Evolutionary conservation across 2,329 filamentous ascomycete species (phyloP).

Genomic region (Botrytis aclada): DNA sequence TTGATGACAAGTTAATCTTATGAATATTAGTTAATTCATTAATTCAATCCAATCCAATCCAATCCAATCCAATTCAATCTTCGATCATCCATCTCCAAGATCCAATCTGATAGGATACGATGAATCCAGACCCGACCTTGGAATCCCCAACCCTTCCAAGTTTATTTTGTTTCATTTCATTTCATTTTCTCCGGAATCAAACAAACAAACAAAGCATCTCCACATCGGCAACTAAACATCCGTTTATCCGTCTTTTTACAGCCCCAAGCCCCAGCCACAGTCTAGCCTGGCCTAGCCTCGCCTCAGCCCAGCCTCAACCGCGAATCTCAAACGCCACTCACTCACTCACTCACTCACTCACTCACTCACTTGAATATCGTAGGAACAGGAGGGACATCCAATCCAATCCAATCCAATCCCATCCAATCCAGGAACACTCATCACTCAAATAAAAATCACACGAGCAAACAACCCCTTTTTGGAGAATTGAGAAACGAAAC

Average conservation of each 20-base stretch:
- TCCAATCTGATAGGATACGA: background rate
- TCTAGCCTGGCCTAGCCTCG: too few relatives aligned
- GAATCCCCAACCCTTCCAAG: background rate
- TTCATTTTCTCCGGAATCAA: too few relatives aligned
- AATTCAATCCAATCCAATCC: too few relatives aligned
- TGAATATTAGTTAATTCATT: too few relatives aligned
- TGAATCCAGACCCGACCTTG: too few relatives aligned
- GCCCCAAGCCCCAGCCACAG: background rate
- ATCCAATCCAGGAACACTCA: too few relatives aligned
- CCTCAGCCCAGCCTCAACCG: too few relatives aligned
- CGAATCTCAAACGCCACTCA: background rate
- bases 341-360: background rate
- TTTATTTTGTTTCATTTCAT: background rate
- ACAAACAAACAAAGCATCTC: too few relatives aligned
- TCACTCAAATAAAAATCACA: too few relatives aligned
- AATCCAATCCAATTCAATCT: too few relatives aligned
- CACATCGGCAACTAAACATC: background rate
- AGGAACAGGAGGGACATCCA: background rate
- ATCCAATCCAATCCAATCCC: too few relatives aligned
- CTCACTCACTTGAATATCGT: background rate
- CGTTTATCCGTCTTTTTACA: background rate
- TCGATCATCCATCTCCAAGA: background rate
- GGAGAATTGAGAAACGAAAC: background rate
- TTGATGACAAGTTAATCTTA: background rate
- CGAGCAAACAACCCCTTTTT: background rate